Evolutionary conservation across 2,329 filamentous ascomycete genomes (phyloP), one percentile per base, ranked within the genome.

Genomic region (Bimuria novae-zelandiae): DNA sequence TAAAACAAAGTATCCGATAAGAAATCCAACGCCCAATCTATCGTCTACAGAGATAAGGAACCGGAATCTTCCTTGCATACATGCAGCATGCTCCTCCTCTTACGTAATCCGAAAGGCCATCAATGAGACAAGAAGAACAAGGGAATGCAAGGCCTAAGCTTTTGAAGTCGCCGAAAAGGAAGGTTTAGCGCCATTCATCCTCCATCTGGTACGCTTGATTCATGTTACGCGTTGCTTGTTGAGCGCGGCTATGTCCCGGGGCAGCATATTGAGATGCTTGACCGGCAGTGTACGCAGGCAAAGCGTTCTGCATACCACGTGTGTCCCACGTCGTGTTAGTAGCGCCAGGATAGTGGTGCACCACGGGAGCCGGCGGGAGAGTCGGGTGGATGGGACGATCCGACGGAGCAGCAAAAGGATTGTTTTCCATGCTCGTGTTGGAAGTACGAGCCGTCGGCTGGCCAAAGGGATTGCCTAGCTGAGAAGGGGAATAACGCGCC

Each of bases 241-340:
- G 59, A 7, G 58, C 61, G 30, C 56, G 53, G 11, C 41, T 19
- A 19, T 57, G 57, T 11, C 30, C 21, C 22, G 36, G 33, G 3
- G 43, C 11, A 7, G 56, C 44, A 32, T 61, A 55, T 10, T 59
- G 59, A 8, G 49, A 45, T 23, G 33, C 14, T 4, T 58, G 55
- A 0, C 62, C 49, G 0, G 57, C 23, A 7, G 49, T 21, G 19
- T 47, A 17, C 1, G 27, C 19, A 12, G 68, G 67, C 11, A 69
- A 54, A 5, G 60, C 56, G 4, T 57, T 52, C 3, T 51, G 55
- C 50, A 65, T 32, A 25, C 48, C 55, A 25, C 64, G 67, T 4
- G 53, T 32, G 16, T 70, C 67, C 68, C 68, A 71, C 0, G 64
- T 58, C 17, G 65, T 65, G 7, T 35, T 54, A 3, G 53, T 11